Evolutionary conservation across 345 rosid genomes (phyloP), one percentile per base, ranked within the genome.

Genomic region (Murraya paniculata): DNA sequence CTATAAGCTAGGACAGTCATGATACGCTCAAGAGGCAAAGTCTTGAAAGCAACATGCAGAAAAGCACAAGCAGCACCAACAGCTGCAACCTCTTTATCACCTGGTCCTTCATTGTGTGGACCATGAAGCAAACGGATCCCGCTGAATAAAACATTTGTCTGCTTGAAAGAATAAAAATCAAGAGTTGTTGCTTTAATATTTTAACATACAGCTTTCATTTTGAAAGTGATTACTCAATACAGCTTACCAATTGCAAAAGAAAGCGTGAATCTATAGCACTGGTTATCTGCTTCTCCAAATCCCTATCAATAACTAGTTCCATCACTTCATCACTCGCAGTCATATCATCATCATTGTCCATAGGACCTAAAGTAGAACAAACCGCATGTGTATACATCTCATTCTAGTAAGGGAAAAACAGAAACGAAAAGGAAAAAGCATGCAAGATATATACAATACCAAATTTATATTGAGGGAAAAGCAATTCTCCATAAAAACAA

Each of bases 1-100:
- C 98, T 85, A 84, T 92, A 96, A 57, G 99, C 99, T 77, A 97
- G 84, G 68, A 91, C 86, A 28, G 94, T 97, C 97, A 97, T 92
- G 77, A 92, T 92, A 62, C 86, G 82, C 80, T 94, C 99, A 71
- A 91, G 85, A 28, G 97, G 95, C 78, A 93, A 88, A 57, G 91
- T 89, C 77, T 91, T 83, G 87, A 93, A 90, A 74, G 91, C 84
- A 68, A 88, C 95, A 76, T 97, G 91, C 80, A 97, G 86, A 87
- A 96, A 93, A 75, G 95, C 91, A 90, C 99, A 89, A 71, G 92
- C 98, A 81, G 98, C 97, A 77, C 93, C 94, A 86, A 97, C 84
- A 83, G 97, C 95, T 77, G 84, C 84, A 78, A 87, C 90, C 86
- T 86, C 94, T 87, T 85, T 91, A 64, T 89, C 96, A 81, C 76